Percentiles rank a stretch among this genome's conserved stretches.
Conservation (phyloP, 192 early-diverging fungal species). For the Backusella luteola region DNA sequence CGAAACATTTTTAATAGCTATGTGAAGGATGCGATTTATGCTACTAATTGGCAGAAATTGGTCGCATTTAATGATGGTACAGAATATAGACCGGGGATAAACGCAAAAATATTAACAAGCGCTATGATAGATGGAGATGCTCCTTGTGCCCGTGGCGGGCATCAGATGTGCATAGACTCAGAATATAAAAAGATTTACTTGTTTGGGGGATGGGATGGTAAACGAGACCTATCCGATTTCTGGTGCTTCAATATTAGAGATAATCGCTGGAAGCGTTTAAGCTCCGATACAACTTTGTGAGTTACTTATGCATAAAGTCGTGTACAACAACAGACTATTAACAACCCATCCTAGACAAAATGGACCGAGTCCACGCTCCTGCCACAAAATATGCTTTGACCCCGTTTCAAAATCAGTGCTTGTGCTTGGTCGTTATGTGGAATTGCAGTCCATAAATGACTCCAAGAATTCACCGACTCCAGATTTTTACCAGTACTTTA, state of each 20-base stretch:
- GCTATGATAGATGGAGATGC: conserved; percentile 32
- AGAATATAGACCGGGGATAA: background rate
- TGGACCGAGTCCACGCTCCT: conserved; percentile 86
- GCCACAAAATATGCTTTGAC: conserved; percentile 91
- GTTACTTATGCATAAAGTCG: background rate
- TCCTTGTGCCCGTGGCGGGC: conserved; percentile 82
- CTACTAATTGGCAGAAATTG: conserved; percentile 65
- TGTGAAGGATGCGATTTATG: conserved; percentile 66
- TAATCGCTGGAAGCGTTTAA: conserved; percentile 74
- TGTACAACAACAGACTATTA: background rate
- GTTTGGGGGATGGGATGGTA: conserved; percentile 95
- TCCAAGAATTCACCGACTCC: conserved; percentile 47
- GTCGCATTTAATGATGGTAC: conserved; percentile 39
- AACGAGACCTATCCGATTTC: conserved; percentile 82
- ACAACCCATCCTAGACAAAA: conserved; percentile 53
- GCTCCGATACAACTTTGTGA: conserved; percentile 70
- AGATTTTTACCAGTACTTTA: conserved; percentile 90
- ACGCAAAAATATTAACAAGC: background rate
- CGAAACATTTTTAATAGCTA: conserved; percentile 75
- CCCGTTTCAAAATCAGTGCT: conserved; percentile 70
- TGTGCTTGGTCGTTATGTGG: conserved; percentile 87
- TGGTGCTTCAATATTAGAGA: conserved; percentile 73
- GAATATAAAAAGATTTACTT: conserved; percentile 75
- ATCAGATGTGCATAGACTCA: conserved; percentile 94
- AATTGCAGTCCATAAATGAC: conserved; percentile 66